Evolutionary conservation across 2,329 filamentous ascomycete species (phyloP).

Genomic region (Hypoxylon sp.): DNA sequence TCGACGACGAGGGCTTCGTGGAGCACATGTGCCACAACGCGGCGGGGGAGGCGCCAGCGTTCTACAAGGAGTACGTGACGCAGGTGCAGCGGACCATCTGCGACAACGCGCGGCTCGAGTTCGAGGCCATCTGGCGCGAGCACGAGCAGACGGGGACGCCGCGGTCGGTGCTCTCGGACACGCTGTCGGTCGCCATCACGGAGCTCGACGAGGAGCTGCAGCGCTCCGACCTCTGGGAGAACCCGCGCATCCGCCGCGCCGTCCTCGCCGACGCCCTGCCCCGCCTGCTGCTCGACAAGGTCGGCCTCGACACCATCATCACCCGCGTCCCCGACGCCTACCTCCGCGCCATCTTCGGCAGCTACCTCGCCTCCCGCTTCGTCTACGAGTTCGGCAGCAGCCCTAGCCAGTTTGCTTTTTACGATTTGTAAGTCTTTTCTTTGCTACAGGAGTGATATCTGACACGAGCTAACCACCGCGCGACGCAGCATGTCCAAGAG

Average conservation of each 20-base stretch:
- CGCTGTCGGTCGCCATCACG: conserved; percentile 91
- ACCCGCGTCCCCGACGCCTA: conserved; percentile 90
- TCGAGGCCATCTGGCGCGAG: conserved; percentile 98
- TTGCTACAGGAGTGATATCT: background rate
- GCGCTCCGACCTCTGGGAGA: conserved; percentile 89
- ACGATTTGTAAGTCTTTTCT: conserved; percentile 80
- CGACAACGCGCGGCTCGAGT: conserved; percentile 90
- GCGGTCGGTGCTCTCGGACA: conserved; percentile 89
- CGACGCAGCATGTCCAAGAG: conserved; percentile 68
- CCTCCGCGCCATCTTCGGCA: conserved; percentile 93
- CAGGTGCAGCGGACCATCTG: conserved; percentile 90
- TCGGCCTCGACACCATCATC: conserved; percentile 89
- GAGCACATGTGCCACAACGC: conserved; percentile 91
- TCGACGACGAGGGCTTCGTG: conserved; percentile 87
- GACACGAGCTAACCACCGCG: conserved; percentile 43
- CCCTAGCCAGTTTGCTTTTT: conserved; percentile 97
- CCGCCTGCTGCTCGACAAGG: conserved; percentile 82
- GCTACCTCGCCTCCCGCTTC: conserved; percentile 92
- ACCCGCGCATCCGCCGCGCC: conserved; percentile 76
- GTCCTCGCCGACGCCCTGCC: conserved; percentile 89
- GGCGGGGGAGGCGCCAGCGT: conserved; percentile 77
- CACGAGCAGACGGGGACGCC: conserved; percentile 80
- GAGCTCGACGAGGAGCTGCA: conserved; percentile 96
- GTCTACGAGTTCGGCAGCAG: conserved; percentile 94
- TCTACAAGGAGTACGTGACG: conserved; percentile 93